Conservation (phyloP, 371 early-diverging fungal genomes). For the Actinomortierella wolfii region DNA sequence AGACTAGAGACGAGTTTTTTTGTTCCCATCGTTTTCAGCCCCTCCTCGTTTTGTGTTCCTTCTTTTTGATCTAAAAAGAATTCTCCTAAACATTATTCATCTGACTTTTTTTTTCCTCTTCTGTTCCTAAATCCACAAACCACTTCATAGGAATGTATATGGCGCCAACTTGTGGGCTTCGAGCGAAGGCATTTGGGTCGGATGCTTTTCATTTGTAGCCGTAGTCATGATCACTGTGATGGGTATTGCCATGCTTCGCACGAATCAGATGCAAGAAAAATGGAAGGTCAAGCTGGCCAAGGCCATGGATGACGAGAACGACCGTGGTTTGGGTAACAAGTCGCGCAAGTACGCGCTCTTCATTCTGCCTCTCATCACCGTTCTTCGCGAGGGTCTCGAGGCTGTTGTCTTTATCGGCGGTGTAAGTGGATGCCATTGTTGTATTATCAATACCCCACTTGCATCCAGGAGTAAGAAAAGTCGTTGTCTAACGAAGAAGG, state of each 20-base stretch:
- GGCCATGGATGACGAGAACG: slow-evolving; percentile 50
- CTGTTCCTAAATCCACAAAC: too few species aligned
- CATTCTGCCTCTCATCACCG: slow-evolving; percentile 77
- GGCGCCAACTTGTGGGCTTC: slow-evolving; percentile 69
- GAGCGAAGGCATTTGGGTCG: slow-evolving; percentile 81
- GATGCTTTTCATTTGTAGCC: slow-evolving; percentile 60
- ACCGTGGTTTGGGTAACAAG: slow-evolving; percentile 46
- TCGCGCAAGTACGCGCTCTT: slow-evolving; percentile 56
- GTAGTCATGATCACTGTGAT: slow-evolving; percentile 71
- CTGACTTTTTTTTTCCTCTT: slow-evolving; percentile 64
- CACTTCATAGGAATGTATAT: slow-evolving; percentile 53
- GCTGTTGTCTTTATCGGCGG: slow-evolving; percentile 84
- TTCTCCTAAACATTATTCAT: slow-evolving; percentile 52
- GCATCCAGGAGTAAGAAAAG: too few species aligned
- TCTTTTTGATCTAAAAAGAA: not conserved
- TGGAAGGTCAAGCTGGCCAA: slow-evolving; percentile 65
- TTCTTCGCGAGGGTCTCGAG: slow-evolving; percentile 83
- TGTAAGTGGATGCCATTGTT: slow-evolving; percentile 49
- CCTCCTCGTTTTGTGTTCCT: not conserved
- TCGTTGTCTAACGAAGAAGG: too few species aligned
- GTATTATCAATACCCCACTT: not conserved
- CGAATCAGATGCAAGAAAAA: slow-evolving; percentile 70
- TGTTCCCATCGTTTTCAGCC: not conserved
- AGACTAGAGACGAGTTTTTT: too few species aligned
- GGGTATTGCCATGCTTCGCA: slow-evolving; percentile 75